Conservation (phyloP, 495 filamentous ascomycete genomes). For the Penicillium angulare region DNA sequence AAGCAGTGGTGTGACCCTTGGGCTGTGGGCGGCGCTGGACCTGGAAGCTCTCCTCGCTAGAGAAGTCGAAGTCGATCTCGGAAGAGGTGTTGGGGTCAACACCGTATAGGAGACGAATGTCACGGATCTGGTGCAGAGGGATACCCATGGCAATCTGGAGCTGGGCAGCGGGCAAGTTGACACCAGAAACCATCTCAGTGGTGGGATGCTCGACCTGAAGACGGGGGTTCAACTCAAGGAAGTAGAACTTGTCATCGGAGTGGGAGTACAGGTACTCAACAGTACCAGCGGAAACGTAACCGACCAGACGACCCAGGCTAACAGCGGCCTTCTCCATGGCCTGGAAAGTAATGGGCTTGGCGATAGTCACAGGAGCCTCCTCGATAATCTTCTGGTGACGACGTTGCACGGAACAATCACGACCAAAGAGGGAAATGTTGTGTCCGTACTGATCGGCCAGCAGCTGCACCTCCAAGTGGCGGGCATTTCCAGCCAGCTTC, state of each 20-base stretch:
- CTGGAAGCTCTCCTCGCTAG: slow-evolving; percentile 75
- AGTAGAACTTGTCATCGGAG: slow-evolving; percentile 98
- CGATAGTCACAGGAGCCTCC: slow-evolving; percentile 96
- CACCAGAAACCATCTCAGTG: slow-evolving; percentile 98
- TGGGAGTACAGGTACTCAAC: slow-evolving; percentile 99
- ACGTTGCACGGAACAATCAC: slow-evolving; percentile 98
- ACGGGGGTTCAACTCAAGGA: slow-evolving; percentile 96
- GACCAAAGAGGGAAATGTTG: slow-evolving; percentile 97
- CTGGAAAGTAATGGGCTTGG: slow-evolving; percentile 82
- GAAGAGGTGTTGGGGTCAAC: slow-evolving; percentile 84
- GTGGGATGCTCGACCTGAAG: slow-evolving; percentile 99
- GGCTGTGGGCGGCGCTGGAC: slow-evolving; percentile 86
- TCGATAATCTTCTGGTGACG: slow-evolving; percentile 99
- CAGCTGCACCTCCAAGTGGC: slow-evolving; percentile 96
- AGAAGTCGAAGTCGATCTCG: slow-evolving; percentile 96
- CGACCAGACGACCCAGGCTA: slow-evolving; percentile 86
- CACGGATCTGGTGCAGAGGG: slow-evolving; percentile 89
- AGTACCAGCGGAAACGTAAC: slow-evolving; percentile 97
- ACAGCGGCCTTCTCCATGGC: slow-evolving; percentile 97
- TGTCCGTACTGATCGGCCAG: slow-evolving; percentile 99
- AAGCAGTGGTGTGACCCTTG: slow-evolving; percentile 96
- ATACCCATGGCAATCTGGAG: slow-evolving; percentile 99
- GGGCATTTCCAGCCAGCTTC: slow-evolving; percentile 95
- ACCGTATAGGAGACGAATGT: slow-evolving; percentile 94
- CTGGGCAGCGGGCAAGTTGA: slow-evolving; percentile 95